phyloP scores from a whole-genome alignment of 345 rosid genomes.

The Salix koriyanagi region DNA sequence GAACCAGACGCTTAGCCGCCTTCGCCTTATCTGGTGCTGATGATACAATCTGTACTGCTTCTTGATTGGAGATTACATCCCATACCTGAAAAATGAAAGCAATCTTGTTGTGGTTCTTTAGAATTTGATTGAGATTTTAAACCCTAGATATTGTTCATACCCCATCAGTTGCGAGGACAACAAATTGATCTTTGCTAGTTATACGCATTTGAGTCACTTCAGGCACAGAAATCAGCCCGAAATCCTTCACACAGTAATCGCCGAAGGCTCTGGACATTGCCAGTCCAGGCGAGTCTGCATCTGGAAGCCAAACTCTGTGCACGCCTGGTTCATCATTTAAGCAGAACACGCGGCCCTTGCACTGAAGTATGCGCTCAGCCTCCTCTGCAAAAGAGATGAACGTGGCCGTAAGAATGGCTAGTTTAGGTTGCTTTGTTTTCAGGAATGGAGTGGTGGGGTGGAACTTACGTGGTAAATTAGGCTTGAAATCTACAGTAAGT shows the following conservation, averaged over 20 bases:
- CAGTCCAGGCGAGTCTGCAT: conserved; percentile 70
- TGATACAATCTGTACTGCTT: conserved; percentile 70
- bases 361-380: conserved; percentile 61
- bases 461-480: conserved; percentile 75
- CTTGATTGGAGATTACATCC: conserved; percentile 89
- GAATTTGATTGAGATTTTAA: background rate
- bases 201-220: conserved; percentile 80
- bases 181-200: conserved; percentile 63
- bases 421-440: background rate
- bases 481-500: conserved; percentile 86
- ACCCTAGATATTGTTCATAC: conserved; percentile 28
- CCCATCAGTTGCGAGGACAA: conserved; percentile 88
- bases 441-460: background rate
- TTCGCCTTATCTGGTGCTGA: conserved; percentile 49
- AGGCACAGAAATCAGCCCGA: conserved; percentile 79
- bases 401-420: background rate
- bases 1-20: conserved; percentile 67
- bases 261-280: conserved; percentile 99
- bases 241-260: conserved; percentile 78
- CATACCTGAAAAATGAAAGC: conserved; percentile 50
- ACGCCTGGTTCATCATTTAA: conserved; percentile 82
- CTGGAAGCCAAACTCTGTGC: conserved; percentile 87
- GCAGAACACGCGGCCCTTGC: conserved; percentile 75
- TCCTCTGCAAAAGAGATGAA: conserved; percentile 54
- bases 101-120: background rate